Conservation (phyloP, 208 protist species). For the Leishmania mexicana region DNA sequence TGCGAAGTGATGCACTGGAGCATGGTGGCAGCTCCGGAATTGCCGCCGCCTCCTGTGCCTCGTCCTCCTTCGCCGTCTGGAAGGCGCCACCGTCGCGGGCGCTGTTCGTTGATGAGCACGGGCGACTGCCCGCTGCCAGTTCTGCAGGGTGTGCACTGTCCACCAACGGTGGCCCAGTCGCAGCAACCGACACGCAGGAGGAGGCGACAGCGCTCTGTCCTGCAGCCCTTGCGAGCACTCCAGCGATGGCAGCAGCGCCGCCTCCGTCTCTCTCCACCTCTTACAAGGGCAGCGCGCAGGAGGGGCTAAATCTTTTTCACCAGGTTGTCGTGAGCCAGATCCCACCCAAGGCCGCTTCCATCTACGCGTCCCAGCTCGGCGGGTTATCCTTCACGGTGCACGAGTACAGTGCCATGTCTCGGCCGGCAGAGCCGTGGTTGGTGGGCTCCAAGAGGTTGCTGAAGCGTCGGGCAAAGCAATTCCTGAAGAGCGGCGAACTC, state of each 20-base stretch:
- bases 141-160: background rate
- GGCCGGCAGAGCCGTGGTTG: conserved; percentile 54
- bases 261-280: background rate
- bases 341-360: conserved; percentile 39
- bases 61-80: conserved; percentile 26
- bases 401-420: conserved; percentile 79
- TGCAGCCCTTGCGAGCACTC: background rate
- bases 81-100: conserved; percentile 18
- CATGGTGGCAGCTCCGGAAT: background rate
- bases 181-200: background rate
- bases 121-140: conserved; percentile 15
- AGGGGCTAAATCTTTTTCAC: conserved; percentile 71
- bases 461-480: conserved; percentile 39
- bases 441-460: conserved; percentile 27
- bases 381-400: conserved; percentile 73
- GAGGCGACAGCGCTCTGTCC: background rate
- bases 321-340: conserved; percentile 66
- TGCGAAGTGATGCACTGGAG: conserved; percentile 16
- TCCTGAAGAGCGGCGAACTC: conserved; percentile 50
- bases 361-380: conserved; percentile 74
- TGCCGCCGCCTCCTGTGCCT: background rate
- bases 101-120: conserved; percentile 35
- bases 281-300: conserved; percentile 44
- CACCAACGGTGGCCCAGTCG: background rate
- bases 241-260: background rate